phyloP scores from a whole-genome alignment of 108 stramenopile genomes.

The Skeletonema tropicum region DNA sequence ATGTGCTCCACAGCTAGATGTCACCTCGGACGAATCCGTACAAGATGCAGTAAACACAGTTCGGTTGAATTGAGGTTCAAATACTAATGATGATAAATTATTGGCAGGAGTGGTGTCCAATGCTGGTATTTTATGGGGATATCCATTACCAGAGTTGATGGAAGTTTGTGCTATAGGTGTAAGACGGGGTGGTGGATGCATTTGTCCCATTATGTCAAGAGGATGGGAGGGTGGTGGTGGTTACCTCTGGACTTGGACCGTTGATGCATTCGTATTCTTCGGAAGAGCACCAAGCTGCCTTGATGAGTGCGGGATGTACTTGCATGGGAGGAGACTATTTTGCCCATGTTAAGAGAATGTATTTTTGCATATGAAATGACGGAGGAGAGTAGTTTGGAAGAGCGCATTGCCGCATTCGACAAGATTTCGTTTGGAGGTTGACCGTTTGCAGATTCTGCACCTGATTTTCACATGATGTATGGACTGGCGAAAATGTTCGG shows the following conservation, averaged over 20 bases:
- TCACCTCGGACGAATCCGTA: slow-evolving; percentile 33
- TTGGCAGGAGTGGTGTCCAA: slow-evolving; percentile 39
- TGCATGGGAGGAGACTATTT: slow-evolving; percentile 19
- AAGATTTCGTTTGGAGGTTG: slow-evolving; percentile 37
- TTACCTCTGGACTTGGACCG: slow-evolving; percentile 38
- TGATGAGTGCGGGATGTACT: slow-evolving; percentile 15
- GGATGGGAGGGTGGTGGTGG: slow-evolving; percentile 40
- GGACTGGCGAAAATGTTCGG: slow-evolving; percentile 54
- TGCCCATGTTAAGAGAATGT: slow-evolving; percentile 20
- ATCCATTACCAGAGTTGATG: slow-evolving; percentile 39
- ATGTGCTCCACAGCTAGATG: slow-evolving; percentile 41
- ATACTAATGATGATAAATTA: too few relatives aligned
- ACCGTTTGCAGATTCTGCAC: slow-evolving; percentile 44
- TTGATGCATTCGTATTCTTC: slow-evolving; percentile 38
- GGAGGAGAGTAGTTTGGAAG: neutral
- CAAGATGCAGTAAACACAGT: slow-evolving; percentile 8
- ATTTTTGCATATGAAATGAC: slow-evolving; percentile 12
- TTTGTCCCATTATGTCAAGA: slow-evolving; percentile 32
- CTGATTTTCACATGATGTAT: slow-evolving; percentile 57
- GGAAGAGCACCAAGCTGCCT: slow-evolving; percentile 3
- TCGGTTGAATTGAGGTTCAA: neutral
- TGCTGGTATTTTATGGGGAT: slow-evolving; percentile 48
- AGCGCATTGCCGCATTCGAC: slow-evolving; percentile 35
- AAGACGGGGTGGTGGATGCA: slow-evolving; percentile 27
- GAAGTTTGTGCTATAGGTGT: slow-evolving; percentile 39